Conservation (phyloP, 2,329 filamentous ascomycete species). For the Trichophyton rubrum region DNA sequence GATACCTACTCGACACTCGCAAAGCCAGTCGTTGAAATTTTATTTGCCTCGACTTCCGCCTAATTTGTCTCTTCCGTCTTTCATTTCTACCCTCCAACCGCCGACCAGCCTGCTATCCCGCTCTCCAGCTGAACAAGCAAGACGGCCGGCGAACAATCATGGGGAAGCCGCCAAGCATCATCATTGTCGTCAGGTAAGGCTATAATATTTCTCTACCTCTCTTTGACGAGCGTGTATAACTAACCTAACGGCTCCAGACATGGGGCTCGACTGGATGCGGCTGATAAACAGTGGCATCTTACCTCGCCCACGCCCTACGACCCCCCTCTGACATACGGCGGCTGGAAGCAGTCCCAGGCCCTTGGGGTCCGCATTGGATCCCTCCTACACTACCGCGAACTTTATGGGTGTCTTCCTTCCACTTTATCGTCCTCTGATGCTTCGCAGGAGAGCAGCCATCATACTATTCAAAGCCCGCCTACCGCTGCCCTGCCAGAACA, state of each 20-base stretch:
- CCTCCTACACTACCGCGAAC: constrained; percentile 45
- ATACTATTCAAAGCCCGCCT: background rate
- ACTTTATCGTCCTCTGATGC: background rate
- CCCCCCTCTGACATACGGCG: constrained; percentile 84
- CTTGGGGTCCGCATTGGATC: constrained; percentile 74
- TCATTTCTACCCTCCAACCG: background rate
- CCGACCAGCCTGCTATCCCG: background rate
- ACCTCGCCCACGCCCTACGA: constrained; percentile 91
- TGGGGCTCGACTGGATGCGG: constrained; percentile 83
- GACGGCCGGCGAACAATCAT: background rate
- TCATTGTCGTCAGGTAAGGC: constrained; percentile 11
- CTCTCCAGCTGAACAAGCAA: background rate
- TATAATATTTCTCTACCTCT: background rate
- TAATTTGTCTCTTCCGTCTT: background rate
- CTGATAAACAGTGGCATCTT: constrained; percentile 90
- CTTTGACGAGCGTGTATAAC: background rate
- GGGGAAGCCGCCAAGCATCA: constrained; percentile 9
- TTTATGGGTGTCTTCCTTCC: constrained; percentile 12
- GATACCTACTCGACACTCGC: background rate
- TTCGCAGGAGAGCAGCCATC: background rate
- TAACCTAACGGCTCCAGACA: constrained; percentile 44
- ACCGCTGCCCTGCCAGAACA: constrained; percentile 3
- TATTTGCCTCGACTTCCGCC: background rate
- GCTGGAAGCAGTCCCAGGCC: constrained; percentile 75
- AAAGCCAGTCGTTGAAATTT: background rate